Base-by-base conservation (phyloP, 1,284 basidiomycete species). In the Lentinula novae-zelandiae region DNA sequence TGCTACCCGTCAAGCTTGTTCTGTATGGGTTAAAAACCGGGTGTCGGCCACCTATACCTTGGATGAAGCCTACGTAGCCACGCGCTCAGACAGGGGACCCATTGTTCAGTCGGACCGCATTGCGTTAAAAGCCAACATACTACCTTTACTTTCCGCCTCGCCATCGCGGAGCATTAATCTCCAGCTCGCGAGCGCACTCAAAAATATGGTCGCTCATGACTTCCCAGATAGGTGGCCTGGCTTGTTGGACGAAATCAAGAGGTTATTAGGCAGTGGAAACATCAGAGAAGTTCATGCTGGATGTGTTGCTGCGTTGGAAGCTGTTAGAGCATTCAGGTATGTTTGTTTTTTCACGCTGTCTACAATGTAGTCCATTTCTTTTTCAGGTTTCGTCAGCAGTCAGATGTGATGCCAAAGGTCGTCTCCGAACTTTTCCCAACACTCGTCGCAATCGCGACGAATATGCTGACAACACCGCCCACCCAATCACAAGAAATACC, bases 21-120 rank as follows among this genome's bases (percentile, higher is more conserved):
- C 87, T 12, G 89, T 95, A 22, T 95, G 88, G 81, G 79, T 95
- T 67, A 95, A 95, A 76, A 95, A 95, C 73, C 87, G 92, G 69
- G 85, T 92, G 57, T 82, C 83, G 63, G 78, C 78, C 2, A 81
- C 80, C 15, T 92, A 90, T 69, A 72, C 78, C 61, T 68, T 84
- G 64, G 84, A 85, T 58, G 63, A 74, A 9, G 39, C 42, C 46
- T 13, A 39, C 39, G 48, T 46, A 53, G 68, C 68, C 33, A 71
- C 79, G 52, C 81, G 84, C 44, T 77, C 85, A 0, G 88, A 90
- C 68, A 81, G 82, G 52, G 71, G 74, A 33, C 78, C 84, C 54
- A 87, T 95, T 70, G 74, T 82, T 2, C 70, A 73, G 34, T 82
- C 86, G 0, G 92, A 93, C 73, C 84, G 87, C 59, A 82, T 81